Evolutionary conservation across 306 rosid genomes (phyloP).

Genomic region (Albizia julibrissin): DNA sequence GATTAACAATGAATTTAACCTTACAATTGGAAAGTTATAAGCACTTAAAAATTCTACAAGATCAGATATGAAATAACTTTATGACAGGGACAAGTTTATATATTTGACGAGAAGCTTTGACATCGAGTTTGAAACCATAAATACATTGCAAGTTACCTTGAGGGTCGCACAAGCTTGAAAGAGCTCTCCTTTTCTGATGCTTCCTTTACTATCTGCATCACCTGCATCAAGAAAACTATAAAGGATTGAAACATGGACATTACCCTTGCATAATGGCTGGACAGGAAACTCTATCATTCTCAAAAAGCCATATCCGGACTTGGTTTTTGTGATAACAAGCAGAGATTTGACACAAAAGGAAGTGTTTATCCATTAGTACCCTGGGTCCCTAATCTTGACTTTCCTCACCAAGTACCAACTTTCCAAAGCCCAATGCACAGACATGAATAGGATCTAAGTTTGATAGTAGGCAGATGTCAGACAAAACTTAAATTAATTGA

Average conservation of each 20-base stretch:
- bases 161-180: conserved; percentile 78
- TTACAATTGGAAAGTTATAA: conserved; percentile 20
- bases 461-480: neutral
- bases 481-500: neutral
- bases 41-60: conserved; percentile 12
- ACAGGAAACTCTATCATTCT: conserved; percentile 3
- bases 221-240: conserved; percentile 49
- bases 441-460: neutral
- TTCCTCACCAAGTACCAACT: neutral
- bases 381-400: neutral
- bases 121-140: conserved; percentile 18
- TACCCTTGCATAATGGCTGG: neutral
- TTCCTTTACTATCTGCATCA: conserved; percentile 79
- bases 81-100: neutral
- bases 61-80: neutral
- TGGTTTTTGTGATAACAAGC: conserved; percentile 6
- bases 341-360: neutral
- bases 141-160: conserved; percentile 60
- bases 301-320: conserved; percentile 23
- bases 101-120: conserved; percentile 17
- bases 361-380: neutral
- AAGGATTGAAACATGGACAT: conserved; percentile 24
- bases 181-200: conserved; percentile 71
- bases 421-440: neutral
- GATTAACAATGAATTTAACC: conserved; percentile 6